A percentile compares a stretch with the other conserved stretches of the same genome.
These are phyloP conservation scores for Tolypocladium guangdongense DNA, from an alignment of 2,329 filamentous ascomycete species.

Conservation along the genomic window DNA sequence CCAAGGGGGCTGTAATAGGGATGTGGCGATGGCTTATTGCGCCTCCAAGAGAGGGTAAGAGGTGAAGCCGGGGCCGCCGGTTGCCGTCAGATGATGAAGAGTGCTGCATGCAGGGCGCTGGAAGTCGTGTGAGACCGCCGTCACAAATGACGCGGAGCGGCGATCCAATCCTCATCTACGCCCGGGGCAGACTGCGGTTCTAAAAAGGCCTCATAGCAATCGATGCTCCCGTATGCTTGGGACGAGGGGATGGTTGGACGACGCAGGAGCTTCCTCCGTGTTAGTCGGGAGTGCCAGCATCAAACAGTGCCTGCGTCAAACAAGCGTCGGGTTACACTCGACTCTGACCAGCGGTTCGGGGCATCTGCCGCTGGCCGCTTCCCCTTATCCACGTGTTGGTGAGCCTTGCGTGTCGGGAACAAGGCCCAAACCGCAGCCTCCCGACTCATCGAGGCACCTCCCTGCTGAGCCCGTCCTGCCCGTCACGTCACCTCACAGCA, in stretches of 20 bases:
- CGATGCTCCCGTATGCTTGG: background rate
- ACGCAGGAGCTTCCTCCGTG: background rate
- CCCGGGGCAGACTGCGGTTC: background rate
- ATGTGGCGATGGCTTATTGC: background rate
- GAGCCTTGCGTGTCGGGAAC: background rate
- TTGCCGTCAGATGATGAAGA: background rate
- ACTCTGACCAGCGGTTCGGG: no score
- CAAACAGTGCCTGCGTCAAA: background rate
- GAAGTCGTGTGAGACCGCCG: background rate
- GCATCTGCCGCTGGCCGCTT: background rate
- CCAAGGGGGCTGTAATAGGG: no score
- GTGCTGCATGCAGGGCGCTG: background rate
- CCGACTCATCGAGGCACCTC: background rate
- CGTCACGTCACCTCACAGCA: background rate
- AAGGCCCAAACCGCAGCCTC: background rate
- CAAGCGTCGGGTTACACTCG: background rate
- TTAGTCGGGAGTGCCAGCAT: background rate
- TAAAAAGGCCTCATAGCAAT: background rate
- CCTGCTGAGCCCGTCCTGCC: background rate
- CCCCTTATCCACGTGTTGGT: background rate
- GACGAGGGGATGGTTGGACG: background rate
- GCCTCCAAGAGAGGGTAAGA: background rate
- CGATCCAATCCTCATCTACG: background rate
- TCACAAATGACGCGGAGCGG: background rate
- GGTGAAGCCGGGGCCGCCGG: background rate